phyloP scores from a whole-genome alignment of 2,329 filamentous ascomycete species.

The Diaporthe batatas region DNA sequence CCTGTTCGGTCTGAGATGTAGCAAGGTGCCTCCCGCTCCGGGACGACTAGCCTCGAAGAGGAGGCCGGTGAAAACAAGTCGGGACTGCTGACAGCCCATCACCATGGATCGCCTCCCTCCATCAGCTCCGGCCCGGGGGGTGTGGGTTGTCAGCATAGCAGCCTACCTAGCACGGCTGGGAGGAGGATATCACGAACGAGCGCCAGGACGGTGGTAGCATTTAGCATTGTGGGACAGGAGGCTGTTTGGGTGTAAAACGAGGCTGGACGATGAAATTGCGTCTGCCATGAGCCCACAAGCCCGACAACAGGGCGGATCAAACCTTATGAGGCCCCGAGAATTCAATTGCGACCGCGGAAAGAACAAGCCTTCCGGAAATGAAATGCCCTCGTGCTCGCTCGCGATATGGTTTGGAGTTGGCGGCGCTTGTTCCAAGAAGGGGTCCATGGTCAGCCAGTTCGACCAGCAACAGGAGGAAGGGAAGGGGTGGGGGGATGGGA shows the following conservation, averaged over 20 bases:
- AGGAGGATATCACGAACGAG: background rate
- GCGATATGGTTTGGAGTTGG: slow-evolving; percentile 1
- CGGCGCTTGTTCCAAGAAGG: background rate
- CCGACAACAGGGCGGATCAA: slow-evolving; percentile 16
- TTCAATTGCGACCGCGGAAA: slow-evolving; percentile 24
- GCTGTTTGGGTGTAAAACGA: background rate
- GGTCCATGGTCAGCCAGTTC: background rate
- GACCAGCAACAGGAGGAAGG: background rate
- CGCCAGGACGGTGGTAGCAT: slow-evolving; percentile 4
- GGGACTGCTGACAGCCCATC: slow-evolving; percentile 29
- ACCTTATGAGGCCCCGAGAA: slow-evolving; percentile 14
- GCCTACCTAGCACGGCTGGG: background rate
- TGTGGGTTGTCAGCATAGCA: background rate
- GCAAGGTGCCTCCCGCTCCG: slow-evolving; percentile 30
- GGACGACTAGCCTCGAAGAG: slow-evolving; percentile 31
- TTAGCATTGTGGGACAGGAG: slow-evolving; percentile 9
- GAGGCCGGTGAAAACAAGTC: slow-evolving; percentile 33
- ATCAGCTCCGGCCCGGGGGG: background rate
- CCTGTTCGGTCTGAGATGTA: slow-evolving; percentile 22
- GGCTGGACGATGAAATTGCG: too few species aligned
- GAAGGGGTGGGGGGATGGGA: background rate
- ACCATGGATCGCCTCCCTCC: slow-evolving; percentile 21
- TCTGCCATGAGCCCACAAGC: background rate
- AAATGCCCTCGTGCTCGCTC: slow-evolving; percentile 19
- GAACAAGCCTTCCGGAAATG: slow-evolving; percentile 28